Base-by-base conservation (phyloP, 345 rosid genomes). In the Linum lewisii region DNA sequence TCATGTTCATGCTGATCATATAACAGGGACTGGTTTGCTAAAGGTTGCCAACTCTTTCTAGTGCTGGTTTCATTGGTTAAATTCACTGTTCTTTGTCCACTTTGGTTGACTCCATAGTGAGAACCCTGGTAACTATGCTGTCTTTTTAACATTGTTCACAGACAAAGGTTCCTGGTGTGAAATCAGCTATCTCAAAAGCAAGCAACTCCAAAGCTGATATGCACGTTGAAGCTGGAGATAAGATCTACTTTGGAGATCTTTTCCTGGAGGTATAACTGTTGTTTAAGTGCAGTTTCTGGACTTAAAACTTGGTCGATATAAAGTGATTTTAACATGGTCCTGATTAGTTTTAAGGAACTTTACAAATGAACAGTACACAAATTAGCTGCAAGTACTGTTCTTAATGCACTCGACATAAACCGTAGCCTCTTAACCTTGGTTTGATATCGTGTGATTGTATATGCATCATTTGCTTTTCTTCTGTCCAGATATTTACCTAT, bases 1-100 rank as follows among this genome's bases (percentile, higher is more conserved):
- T 34, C 97, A 89, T 74, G 97, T 89, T 5, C 99, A 93, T 77
- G 99, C 99, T 34, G 99, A 93, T 78, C 99, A 93, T 76, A 79
- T 93, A 38, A 93, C 94, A 18, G 97, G 99, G 24, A 79, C 97
- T 38, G 95, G 94, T 38, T 81, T 86, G 63, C 73, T 93, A 36
- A 89, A 85, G 97, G 99, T 93, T 44, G 20, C 19, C 26, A 11
- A 45, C 26, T 54, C 62, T 13, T 18, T 42, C 29, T 8, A 0
- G 7, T 52, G 29, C 18, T 38, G 1, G 5, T 45, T 25, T 29
- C 8, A 13, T 29, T 54, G 10, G 53, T 8, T 7, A 19, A 18
- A 29, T 64, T 50, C 24, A 16, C 24, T n/a, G 16, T 38, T 34
- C 20, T 61, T 21, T 18, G 51, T 29, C 53, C 22, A 52, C 59